Conservation (phyloP, 176 grass and related monocot genomes). For the Pontederia paniculata region DNA sequence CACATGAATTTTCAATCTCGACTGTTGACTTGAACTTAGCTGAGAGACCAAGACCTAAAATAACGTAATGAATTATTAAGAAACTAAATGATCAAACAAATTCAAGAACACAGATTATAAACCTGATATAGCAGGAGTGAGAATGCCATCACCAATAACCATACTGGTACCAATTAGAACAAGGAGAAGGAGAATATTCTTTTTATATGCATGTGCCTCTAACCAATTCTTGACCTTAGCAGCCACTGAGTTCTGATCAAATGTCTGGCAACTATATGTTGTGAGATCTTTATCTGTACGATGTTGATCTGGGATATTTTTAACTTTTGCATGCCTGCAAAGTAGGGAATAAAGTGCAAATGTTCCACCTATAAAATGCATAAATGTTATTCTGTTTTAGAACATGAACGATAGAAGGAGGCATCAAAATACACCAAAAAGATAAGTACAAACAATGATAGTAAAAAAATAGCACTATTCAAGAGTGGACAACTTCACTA, state of each 20-base stretch:
- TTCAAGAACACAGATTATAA: background rate
- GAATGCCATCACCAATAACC: constrained; percentile 61
- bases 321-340: constrained; percentile 76
- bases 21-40: too few species aligned
- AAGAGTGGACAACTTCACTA: too few species aligned
- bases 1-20: too few species aligned
- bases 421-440: too few species aligned
- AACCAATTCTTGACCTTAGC: constrained; percentile 65
- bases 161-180: constrained; percentile 69
- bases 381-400: too few species aligned
- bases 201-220: constrained; percentile 46
- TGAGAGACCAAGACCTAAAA: too few species aligned
- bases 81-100: background rate
- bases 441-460: too few species aligned
- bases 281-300: constrained; percentile 68
- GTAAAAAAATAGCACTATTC: too few species aligned
- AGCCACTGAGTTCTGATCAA: constrained; percentile 64
- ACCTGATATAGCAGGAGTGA: constrained; percentile 83
- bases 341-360: constrained; percentile 91
- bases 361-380: constrained; percentile 41
- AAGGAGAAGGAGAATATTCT: constrained; percentile 54
- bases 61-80: too few species aligned
- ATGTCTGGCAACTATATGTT: constrained; percentile 70
- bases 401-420: too few species aligned
- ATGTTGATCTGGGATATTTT: constrained; percentile 84